Percentiles rank a stretch among this genome's conserved stretches.
Conservation (phyloP, 495 filamentous ascomycete genomes). For the Tetracladium marchalianum region DNA sequence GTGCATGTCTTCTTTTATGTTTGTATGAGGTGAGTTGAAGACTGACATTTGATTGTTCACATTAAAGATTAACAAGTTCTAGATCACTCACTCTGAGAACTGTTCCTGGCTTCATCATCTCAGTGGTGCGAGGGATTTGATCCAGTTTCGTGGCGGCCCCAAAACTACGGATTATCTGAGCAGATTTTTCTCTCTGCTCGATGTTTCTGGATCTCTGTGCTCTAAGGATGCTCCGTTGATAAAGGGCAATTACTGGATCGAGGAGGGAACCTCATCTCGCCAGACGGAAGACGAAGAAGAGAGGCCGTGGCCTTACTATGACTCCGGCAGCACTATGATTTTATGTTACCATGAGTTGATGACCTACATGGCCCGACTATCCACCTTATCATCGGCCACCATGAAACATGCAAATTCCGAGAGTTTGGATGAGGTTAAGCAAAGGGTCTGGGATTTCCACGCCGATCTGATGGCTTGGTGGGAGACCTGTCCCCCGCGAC, state of each 20-base stretch:
- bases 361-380: slow-evolving; percentile 15
- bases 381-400: slow-evolving; percentile 12
- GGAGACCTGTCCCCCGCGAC: slow-evolving; percentile 4
- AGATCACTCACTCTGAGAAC: slow-evolving; percentile 17
- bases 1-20: slow-evolving; percentile 17
- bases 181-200: slow-evolving; percentile 18
- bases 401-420: slow-evolving; percentile 6
- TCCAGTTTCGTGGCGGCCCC: slow-evolving; percentile 17
- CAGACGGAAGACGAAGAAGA: background rate
- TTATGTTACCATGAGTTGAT: slow-evolving; percentile 15
- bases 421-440: slow-evolving; percentile 4
- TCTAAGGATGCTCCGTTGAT: slow-evolving; percentile 11
- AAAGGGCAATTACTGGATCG: slow-evolving; percentile 19
- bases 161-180: slow-evolving; percentile 11
- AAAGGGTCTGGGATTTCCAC: slow-evolving; percentile 10
- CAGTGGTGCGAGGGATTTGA: slow-evolving; percentile 18
- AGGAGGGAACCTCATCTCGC: slow-evolving; percentile 1
- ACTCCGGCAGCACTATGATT: slow-evolving; percentile 7
- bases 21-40: slow-evolving; percentile 15
- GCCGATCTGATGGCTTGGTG: slow-evolving; percentile 11
- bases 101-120: slow-evolving; percentile 18
- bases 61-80: no score
- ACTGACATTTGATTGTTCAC: no score
- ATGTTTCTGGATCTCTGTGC: slow-evolving; percentile 16
- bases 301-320: slow-evolving; percentile 9